A percentile compares a stretch with the other conserved stretches of the same genome.
phyloP scores from a whole-genome alignment of 805 yeast genomes.

The Cephaloascus fragrans region DNA sequence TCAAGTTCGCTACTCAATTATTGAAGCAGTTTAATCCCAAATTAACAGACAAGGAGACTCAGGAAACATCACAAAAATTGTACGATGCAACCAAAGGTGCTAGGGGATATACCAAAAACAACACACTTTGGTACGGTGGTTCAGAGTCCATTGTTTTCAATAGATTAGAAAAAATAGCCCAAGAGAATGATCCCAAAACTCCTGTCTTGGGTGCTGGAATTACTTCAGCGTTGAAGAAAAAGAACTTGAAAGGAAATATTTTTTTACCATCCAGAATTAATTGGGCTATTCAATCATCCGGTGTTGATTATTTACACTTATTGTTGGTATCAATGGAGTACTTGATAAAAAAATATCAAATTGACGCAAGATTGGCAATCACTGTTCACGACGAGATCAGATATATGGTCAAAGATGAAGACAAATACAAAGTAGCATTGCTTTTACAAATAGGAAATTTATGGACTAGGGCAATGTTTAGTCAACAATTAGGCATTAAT shows the following conservation, averaged over 20 bases:
- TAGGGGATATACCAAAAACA: constrained; percentile 12
- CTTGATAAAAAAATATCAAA: constrained; percentile 47
- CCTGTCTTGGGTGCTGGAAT: constrained; percentile 93
- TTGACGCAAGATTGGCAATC: constrained; percentile 70
- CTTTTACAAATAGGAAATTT: constrained; percentile 81
- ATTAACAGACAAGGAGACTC: constrained; percentile 59
- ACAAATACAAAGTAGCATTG: constrained; percentile 68
- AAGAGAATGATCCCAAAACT: constrained; percentile 69
- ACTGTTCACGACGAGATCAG: constrained; percentile 96
- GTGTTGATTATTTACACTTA: constrained; percentile 90
- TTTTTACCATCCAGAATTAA: constrained; percentile 87
- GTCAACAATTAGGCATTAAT: constrained; percentile 81
- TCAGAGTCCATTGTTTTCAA: constrained; percentile 90
- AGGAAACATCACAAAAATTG: constrained; percentile 48
- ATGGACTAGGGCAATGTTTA: constrained; percentile 95
- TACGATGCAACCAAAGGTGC: constrained; percentile 81
- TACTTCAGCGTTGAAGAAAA: constrained; percentile 67
- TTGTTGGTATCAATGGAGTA: constrained; percentile 83
- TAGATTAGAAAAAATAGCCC: constrained; percentile 78
- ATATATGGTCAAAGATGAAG: constrained; percentile 64
- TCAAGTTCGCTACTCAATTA: constrained; percentile 76
- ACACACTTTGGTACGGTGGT: constrained; percentile 68
- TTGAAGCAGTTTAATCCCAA: constrained; percentile 75
- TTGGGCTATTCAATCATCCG: constrained; percentile 98
- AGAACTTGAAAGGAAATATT: constrained; percentile 52